Percentiles rank a stretch among this genome's conserved stretches.
Conservation (phyloP, 169 alveolate species). For the Cryptosporidium felis region DNA sequence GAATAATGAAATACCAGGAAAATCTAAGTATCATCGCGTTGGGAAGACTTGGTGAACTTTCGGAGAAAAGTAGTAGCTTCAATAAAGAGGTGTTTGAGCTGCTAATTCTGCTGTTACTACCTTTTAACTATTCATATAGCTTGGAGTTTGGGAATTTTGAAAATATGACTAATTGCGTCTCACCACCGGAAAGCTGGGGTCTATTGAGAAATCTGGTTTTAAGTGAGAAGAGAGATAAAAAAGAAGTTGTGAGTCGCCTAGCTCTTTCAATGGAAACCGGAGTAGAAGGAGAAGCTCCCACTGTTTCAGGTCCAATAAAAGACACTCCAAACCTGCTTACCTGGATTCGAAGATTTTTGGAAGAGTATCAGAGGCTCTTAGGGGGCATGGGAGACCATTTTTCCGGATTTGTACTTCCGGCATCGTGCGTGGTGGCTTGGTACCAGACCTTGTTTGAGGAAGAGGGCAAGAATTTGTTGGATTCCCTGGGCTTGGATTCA, state of each 20-base stretch:
- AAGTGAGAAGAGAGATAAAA: background rate
- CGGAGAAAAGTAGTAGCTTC: background rate
- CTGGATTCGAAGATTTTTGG: background rate
- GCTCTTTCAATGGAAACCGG: no score
- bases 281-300: no score
- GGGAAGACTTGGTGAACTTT: background rate
- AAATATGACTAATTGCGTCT: background rate
- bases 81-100: background rate
- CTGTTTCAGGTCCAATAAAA: no score
- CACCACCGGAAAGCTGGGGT: background rate
- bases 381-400: background rate
- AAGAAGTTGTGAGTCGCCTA: no score
- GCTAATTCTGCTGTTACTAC: background rate
- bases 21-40: background rate
- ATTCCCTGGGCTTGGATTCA: background rate
- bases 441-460: background rate
- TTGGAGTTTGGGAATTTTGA: background rate
- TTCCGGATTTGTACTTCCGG: background rate
- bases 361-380: background rate
- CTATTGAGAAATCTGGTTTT: background rate
- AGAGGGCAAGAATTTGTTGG: background rate
- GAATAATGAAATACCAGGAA: background rate
- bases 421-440: slow-evolving; percentile 11
- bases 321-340: background rate
- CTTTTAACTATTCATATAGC: slow-evolving; percentile 5